Evolutionary conservation across 371 early-diverging fungal genomes (phyloP), one percentile per base, ranked within the genome.

Genomic region (Mucor lusitanicus): DNA sequence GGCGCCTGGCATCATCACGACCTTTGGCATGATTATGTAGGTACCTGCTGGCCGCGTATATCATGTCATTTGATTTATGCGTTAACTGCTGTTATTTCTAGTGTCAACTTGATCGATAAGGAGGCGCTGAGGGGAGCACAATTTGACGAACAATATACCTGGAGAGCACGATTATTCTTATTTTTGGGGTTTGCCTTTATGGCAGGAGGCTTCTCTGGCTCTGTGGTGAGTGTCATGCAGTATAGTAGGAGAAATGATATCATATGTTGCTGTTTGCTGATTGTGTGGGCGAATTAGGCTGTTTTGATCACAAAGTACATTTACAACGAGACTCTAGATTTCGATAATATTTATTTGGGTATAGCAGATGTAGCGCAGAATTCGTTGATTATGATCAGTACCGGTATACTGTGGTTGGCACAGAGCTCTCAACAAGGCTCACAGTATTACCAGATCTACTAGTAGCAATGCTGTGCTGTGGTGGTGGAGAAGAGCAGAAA

Each of bases 151-250:
- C 70, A 83, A 50, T 73, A 84, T 21, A 79, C 83, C 0, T 83
- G 85, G 82, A 86, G 82, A 65, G 92, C 90, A 6, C 81, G 92
- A 7, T 73, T 87, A 6, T 87, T 87, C 48, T 79, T 92, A 25
- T 92, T 93, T 70, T 65, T 91, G 46, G 93, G 93, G 6, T 89
- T 91, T 59, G 82, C 92, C 2, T 74, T 91, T 72, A 87, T 91
- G 75, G 87, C 91, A 12, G 91, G 91, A 32, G 85, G 91, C 23
- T 73, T 93, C 27, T 90, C 90, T 33, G 91, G 93, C 12, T 88
- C 90, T 6, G 78, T 90, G 59, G 91, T 90, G 77, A 72, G 84
- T 70, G 19, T 19, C 15, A 35, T 32, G 12, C 7, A 27, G 17
- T n/a, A 28, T n/a, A n/a, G n/a, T n/a, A n/a, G n/a, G 15, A 23